Percentiles rank a stretch among this genome's conserved stretches.
Conservation (phyloP, 768 basidiomycete species). For the Chiua virens region DNA sequence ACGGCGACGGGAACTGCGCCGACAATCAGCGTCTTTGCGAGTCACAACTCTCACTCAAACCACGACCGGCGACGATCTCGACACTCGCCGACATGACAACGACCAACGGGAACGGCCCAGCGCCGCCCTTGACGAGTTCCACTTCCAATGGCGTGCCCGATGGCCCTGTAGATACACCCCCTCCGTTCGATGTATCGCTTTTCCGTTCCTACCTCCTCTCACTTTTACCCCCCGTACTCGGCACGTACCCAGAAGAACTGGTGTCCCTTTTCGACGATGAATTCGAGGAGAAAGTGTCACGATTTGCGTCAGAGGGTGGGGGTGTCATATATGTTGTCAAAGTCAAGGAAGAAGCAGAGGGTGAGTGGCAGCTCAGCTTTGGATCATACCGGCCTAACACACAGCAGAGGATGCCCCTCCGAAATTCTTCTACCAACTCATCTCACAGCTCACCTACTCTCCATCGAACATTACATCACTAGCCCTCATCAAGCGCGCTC, state of each 20-base stretch:
- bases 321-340: slow-evolving; percentile 85
- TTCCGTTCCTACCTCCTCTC: slow-evolving; percentile 71
- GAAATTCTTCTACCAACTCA: slow-evolving; percentile 66
- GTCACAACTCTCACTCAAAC: neutral
- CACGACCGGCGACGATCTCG: slow-evolving; percentile 17
- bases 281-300: slow-evolving; percentile 72
- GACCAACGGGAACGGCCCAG: slow-evolving; percentile 22
- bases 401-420: slow-evolving; percentile 61
- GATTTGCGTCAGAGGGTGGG: slow-evolving; percentile 74
- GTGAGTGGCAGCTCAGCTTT: slow-evolving; percentile 38
- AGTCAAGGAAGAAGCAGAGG: slow-evolving; percentile 70
- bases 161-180: slow-evolving; percentile 38
- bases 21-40: slow-evolving; percentile 3
- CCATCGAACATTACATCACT: slow-evolving; percentile 80
- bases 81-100: slow-evolving; percentile 16
- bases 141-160: slow-evolving; percentile 31
- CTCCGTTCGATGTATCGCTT: slow-evolving; percentile 62
- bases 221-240: slow-evolving; percentile 80
- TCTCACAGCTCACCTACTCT: slow-evolving; percentile 76
- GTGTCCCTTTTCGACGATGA: slow-evolving; percentile 67
- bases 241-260: slow-evolving; percentile 64
- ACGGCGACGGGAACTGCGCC: slow-evolving; percentile 14
- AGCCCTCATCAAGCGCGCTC: slow-evolving; percentile 91
- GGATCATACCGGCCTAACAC: slow-evolving; percentile 6
- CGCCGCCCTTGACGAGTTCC: slow-evolving; percentile 30